These are phyloP conservation scores for Mollisiaceae sp. DNA, from an alignment of 2,329 filamentous ascomycete species.

Conservation along the genomic window DNA sequence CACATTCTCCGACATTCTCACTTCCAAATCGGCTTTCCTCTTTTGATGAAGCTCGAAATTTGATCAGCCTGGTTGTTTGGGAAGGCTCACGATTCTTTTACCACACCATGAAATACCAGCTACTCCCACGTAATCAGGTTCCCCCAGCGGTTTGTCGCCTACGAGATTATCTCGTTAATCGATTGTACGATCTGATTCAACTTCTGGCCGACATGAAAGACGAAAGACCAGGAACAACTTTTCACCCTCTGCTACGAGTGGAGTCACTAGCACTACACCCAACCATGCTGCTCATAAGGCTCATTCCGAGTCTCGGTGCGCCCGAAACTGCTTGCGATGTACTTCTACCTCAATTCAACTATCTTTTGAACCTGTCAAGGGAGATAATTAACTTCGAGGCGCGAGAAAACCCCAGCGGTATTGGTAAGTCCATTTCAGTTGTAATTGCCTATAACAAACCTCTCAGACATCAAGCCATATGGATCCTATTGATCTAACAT, in stretches of 20 bases:
- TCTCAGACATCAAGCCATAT: background rate
- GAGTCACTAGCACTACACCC: conserved; percentile 25
- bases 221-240: conserved; percentile 46
- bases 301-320: conserved; percentile 23
- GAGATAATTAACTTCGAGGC: conserved; percentile 50
- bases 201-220: conserved; percentile 46
- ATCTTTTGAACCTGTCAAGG: conserved; percentile 53
- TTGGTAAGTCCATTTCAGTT: conserved; percentile 16
- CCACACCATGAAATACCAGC: conserved; percentile 24
- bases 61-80: conserved; percentile 39
- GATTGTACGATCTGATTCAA: conserved; percentile 22
- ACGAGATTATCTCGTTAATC: conserved; percentile 27
- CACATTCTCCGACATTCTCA: conserved; percentile 60
- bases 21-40: conserved; percentile 52
- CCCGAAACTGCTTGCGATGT: conserved; percentile 28
- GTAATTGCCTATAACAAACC: too few species aligned
- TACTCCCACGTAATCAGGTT: conserved; percentile 43
- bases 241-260: conserved; percentile 28
- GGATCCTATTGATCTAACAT: conserved; percentile 5
- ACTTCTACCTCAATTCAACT: conserved; percentile 56
- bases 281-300: conserved; percentile 18
- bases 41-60: conserved; percentile 37
- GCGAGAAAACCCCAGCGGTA: conserved; percentile 8
- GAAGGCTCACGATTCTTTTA: conserved; percentile 47
- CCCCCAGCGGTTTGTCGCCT: conserved; percentile 13